A percentile compares a stretch with the other conserved stretches of the same genome.
Evolutionary conservation across 768 basidiomycete species (phyloP).

Genomic region (Ramaria sp.): DNA sequence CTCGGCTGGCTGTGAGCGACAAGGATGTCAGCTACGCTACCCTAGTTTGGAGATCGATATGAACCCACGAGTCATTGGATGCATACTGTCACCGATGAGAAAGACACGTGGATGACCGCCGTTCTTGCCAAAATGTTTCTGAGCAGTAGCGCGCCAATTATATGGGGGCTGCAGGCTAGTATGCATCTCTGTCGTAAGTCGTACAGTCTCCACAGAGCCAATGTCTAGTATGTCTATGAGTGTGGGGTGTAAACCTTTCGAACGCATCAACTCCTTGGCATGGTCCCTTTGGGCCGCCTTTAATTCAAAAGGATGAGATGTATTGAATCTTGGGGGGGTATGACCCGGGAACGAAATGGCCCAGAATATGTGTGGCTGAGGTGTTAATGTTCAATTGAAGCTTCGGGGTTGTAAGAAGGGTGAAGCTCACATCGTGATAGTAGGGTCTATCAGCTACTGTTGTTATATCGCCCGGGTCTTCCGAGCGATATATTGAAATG

Average conservation of each 20-base stretch:
- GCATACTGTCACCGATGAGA: constrained; percentile 7
- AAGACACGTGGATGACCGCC: constrained; percentile 6
- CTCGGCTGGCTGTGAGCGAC: constrained; percentile 3
- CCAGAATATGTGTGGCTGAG: constrained; percentile 6
- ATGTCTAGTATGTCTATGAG: constrained; percentile 6
- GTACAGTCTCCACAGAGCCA: constrained; percentile 4
- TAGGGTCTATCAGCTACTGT: constrained; percentile 2
- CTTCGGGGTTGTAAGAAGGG: not conserved
- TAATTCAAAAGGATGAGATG: not conserved
- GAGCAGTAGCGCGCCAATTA: constrained; percentile 1
- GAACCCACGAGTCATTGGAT: constrained; percentile 9
- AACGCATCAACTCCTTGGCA: constrained; percentile 7
- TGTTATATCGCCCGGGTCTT: constrained; percentile 2
- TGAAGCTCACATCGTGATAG: constrained; percentile 6
- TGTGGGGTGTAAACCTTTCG: constrained; percentile 2
- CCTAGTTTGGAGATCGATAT: not conserved
- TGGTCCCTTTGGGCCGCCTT: constrained; percentile 3
- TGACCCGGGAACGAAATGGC: constrained; percentile 9
- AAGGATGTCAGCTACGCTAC: not conserved
- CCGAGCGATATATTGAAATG: constrained; percentile 7
- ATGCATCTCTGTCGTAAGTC: constrained; percentile 7
- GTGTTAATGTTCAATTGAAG: not conserved
- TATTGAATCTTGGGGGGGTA: not conserved
- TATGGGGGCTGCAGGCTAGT: constrained; percentile 6
- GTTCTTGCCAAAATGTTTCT: constrained; percentile 2